These are phyloP conservation scores for Hyparrhenia diplandra DNA, from an alignment of 176 grass and related monocot species.

Conservation along the genomic window DNA sequence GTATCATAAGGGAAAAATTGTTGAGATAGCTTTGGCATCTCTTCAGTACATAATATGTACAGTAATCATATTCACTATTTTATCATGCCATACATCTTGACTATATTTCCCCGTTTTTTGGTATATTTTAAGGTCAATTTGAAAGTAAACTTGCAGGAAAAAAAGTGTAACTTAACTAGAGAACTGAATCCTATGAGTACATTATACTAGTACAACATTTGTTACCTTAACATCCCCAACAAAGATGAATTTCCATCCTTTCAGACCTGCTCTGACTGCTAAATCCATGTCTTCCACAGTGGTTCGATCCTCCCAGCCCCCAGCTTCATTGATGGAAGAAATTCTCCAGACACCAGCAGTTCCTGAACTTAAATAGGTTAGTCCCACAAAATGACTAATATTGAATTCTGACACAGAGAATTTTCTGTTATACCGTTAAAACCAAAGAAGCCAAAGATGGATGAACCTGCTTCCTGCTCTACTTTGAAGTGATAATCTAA, in stretches of 20 bases:
- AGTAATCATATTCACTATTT: background rate
- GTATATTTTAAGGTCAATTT: background rate
- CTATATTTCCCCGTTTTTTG: background rate
- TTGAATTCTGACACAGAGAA: conserved; percentile 4
- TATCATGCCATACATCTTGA: background rate
- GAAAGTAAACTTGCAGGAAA: background rate
- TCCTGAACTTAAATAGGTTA: conserved; percentile 48
- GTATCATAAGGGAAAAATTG: background rate
- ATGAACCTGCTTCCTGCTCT: conserved; percentile 95
- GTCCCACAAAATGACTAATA: background rate
- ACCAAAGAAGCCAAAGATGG: conserved; percentile 83
- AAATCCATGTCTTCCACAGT: conserved; percentile 99
- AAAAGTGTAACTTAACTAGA: background rate
- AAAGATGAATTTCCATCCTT: conserved; percentile 95
- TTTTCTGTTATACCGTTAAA: conserved; percentile 73
- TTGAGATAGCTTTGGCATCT: background rate
- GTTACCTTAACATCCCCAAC: conserved; percentile 79
- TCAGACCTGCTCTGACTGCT: conserved; percentile 75
- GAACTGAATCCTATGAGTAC: background rate
- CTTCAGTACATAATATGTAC: background rate
- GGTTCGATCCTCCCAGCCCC: conserved; percentile 95
- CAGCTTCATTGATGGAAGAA: conserved; percentile 78
- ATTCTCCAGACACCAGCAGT: conserved; percentile 96
- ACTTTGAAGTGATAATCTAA: conserved; percentile 99
- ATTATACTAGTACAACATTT: background rate